Evolutionary conservation across 1,284 basidiomycete genomes (phyloP).

Genomic region (Ganoderma meredithae): DNA sequence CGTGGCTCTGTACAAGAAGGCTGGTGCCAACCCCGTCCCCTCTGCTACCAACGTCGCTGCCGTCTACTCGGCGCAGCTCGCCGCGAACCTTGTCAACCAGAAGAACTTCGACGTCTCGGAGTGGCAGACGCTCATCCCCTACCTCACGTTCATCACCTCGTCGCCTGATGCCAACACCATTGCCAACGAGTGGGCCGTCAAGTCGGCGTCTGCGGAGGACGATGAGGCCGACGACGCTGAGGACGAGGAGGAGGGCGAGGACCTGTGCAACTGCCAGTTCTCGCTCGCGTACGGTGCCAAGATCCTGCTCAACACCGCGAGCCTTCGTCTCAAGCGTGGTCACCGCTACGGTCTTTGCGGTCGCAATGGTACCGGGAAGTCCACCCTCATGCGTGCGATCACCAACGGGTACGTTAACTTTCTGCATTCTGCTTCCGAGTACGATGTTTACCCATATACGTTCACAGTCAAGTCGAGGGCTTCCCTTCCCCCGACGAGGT

Average conservation of each 20-base stretch:
- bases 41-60: conserved; percentile 66
- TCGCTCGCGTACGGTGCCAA: conserved; percentile 98
- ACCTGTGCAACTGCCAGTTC: conserved; percentile 98
- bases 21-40: conserved; percentile 61
- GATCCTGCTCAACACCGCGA: conserved; percentile 96
- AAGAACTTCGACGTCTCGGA: conserved; percentile 93
- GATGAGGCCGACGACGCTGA: conserved; percentile 77
- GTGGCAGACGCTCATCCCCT: conserved; percentile 87
- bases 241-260: conserved; percentile 97
- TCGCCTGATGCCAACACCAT: conserved; percentile 75
- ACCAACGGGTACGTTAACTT: conserved; percentile 66
- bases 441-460: conserved; percentile 16
- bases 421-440: conserved; percentile 6
- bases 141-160: conserved; percentile 73
- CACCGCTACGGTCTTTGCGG: conserved; percentile 99
- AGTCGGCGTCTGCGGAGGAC: conserved; percentile 82
- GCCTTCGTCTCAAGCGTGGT: conserved; percentile 96
- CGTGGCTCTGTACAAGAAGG: conserved; percentile 85
- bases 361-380: conserved; percentile 99
- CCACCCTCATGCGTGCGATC: conserved; percentile 97
- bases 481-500: conserved; percentile 97
- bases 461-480: conserved; percentile 88
- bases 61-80: conserved; percentile 82
- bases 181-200: conserved; percentile 88
- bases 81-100: conserved; percentile 85